phyloP scores from a whole-genome alignment of 352 stramenopile species.

The Phytophthora brassicae region DNA sequence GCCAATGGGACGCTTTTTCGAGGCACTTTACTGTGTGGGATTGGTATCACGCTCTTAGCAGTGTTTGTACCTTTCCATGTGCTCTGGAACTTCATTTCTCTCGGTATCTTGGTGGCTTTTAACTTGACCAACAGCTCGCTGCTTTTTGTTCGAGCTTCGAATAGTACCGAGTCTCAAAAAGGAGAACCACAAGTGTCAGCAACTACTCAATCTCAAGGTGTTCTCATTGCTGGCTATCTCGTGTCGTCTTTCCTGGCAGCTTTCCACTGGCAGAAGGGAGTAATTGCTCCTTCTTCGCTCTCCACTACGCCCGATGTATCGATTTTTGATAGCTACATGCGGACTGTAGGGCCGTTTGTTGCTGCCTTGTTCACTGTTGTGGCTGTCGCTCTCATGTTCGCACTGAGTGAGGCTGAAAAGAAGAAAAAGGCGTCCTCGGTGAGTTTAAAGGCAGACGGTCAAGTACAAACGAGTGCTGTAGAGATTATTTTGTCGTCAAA shows the following conservation, averaged over 20 bases:
- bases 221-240: conserved; percentile 51
- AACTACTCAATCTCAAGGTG: conserved; percentile 28
- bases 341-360: conserved; percentile 41
- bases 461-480: conserved; percentile 12
- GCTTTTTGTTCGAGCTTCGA: conserved; percentile 62
- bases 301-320: conserved; percentile 18
- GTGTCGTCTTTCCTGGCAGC: conserved; percentile 66
- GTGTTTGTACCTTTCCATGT: conserved; percentile 84
- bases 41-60: conserved; percentile 52
- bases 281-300: conserved; percentile 42
- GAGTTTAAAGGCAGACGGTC: conserved; percentile 4
- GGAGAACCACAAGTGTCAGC: not conserved
- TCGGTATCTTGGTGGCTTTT: conserved; percentile 89
- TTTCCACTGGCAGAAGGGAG: conserved; percentile 76
- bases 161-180: conserved; percentile 12
- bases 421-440: conserved; percentile 7
- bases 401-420: conserved; percentile 50
- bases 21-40: conserved; percentile 61
- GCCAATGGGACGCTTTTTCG: conserved; percentile 71
- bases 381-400: conserved; percentile 53
- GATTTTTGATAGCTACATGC: conserved; percentile 60
- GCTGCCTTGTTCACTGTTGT: conserved; percentile 56
- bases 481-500: conserved; percentile 27
- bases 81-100: conserved; percentile 91
- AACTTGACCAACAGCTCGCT: conserved; percentile 90